Conservation (phyloP, 345 rosid genomes). For the Salix dunnii region DNA sequence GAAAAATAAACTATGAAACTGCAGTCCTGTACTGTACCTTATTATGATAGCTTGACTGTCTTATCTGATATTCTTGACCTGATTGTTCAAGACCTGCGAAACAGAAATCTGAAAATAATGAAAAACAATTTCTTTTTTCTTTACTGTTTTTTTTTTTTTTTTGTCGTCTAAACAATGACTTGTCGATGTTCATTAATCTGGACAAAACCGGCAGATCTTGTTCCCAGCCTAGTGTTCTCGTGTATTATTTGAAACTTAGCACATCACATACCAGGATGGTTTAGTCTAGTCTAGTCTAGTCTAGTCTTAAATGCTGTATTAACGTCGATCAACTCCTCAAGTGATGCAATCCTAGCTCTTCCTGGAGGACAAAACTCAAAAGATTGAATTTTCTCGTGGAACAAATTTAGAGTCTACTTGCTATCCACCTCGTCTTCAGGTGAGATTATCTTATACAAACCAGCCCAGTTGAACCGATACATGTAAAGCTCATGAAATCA, state of each 20-base stretch:
- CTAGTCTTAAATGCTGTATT: not conserved
- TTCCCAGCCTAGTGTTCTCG: not conserved
- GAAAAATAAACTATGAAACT: constrained; percentile 1
- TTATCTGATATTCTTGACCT: constrained; percentile 5
- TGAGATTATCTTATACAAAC: not conserved
- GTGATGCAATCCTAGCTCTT: not conserved
- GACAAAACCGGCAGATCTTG: not conserved
- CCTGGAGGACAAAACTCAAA: not conserved
- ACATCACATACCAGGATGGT: not conserved
- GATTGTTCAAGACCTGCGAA: not conserved
- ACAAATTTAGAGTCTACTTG: no score
- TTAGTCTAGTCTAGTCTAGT: no score
- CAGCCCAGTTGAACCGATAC: no score
- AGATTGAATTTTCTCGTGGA: not conserved
- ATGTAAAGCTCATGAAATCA: no score
- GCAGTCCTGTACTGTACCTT: not conserved
- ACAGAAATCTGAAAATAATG: not conserved
- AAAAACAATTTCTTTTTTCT: no score
- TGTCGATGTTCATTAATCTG: not conserved
- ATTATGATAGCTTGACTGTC: constrained; percentile 15
- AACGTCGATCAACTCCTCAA: not conserved
- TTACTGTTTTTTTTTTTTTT: no score
- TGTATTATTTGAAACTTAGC: not conserved
- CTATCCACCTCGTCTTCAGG: not conserved
- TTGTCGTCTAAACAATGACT: not conserved